Percentiles rank a stretch among this genome's conserved stretches.
Conservation (phyloP, 331 rosid genomes). For the Phaseolus coccineus region DNA sequence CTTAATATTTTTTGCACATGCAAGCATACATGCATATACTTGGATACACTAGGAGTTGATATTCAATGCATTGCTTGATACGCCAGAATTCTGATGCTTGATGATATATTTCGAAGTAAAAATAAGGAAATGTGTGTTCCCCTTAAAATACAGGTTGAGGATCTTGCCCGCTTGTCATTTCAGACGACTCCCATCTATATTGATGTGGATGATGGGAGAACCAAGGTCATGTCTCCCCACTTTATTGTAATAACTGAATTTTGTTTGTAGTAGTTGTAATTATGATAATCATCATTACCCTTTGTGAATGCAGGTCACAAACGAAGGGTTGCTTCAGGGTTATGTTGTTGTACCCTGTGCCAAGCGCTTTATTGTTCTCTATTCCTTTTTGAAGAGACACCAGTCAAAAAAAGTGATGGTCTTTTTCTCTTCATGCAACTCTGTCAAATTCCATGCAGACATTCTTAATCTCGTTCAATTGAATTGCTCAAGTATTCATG, state of each 20-base stretch:
- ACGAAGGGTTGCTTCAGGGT: constrained; percentile 98
- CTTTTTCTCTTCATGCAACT: constrained; percentile 96
- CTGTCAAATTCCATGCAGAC: constrained; percentile 91
- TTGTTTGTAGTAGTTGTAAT: constrained; percentile 21
- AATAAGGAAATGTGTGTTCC: constrained; percentile 1
- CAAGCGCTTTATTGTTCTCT: constrained; percentile 84
- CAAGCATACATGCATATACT: neutral
- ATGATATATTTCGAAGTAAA: constrained; percentile 13
- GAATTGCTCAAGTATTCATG: constrained; percentile 83
- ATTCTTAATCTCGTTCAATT: constrained; percentile 74
- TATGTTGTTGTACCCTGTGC: constrained; percentile 88
- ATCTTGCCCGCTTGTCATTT: constrained; percentile 89
- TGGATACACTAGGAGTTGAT: constrained; percentile 1
- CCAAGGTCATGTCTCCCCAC: constrained; percentile 61
- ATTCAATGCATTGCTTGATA: neutral
- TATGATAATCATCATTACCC: constrained; percentile 17
- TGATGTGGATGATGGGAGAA: constrained; percentile 90
- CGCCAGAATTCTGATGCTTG: neutral
- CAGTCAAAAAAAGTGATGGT: constrained; percentile 92
- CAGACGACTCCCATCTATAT: constrained; percentile 74
- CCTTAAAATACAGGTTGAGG: constrained; percentile 73
- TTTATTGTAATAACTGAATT: constrained; percentile 8
- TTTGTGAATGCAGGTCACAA: constrained; percentile 72
- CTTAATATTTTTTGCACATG: neutral
- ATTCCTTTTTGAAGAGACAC: constrained; percentile 83